Conservation (phyloP, 768 basidiomycete species). For the Amanita pallidorosea region DNA sequence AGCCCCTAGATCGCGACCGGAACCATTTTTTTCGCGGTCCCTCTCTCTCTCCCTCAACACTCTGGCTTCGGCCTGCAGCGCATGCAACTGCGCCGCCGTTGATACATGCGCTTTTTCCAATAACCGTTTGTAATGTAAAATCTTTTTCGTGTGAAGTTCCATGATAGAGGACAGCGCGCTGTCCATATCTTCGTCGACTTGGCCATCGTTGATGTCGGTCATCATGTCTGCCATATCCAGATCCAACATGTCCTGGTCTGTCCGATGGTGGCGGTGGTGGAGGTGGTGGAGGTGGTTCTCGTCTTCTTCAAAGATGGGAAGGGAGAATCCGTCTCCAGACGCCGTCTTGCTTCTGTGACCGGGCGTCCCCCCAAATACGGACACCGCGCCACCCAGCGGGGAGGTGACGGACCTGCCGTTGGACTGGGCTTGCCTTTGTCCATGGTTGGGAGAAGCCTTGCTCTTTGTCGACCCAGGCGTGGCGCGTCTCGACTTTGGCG, state of each 20-base stretch:
- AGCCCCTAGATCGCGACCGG: neutral
- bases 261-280: neutral
- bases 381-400: neutral
- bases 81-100: slow-evolving; percentile 74
- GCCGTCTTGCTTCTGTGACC: neutral
- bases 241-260: neutral
- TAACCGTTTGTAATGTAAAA: slow-evolving; percentile 67
- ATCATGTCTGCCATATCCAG: slow-evolving; percentile 45
- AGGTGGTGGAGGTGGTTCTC: neutral
- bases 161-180: slow-evolving; percentile 26
- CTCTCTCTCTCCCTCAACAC: slow-evolving; percentile 39
- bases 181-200: slow-evolving; percentile 61
- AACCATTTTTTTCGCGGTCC: neutral
- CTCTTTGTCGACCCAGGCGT: slow-evolving; percentile 29
- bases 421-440: slow-evolving; percentile 12
- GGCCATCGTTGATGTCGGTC: slow-evolving; percentile 48
- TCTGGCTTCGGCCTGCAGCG: slow-evolving; percentile 72
- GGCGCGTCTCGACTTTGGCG: slow-evolving; percentile 20
- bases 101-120: slow-evolving; percentile 74
- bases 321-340: neutral
- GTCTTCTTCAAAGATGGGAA: slow-evolving; percentile 8
- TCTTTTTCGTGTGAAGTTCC: slow-evolving; percentile 39
- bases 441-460: slow-evolving; percentile 13
- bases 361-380: neutral
- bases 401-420: slow-evolving; percentile 12